Evolutionary conservation across 2,329 filamentous ascomycete genomes (phyloP), one percentile per base, ranked within the genome.

Genomic region (Xylaria sp.): DNA sequence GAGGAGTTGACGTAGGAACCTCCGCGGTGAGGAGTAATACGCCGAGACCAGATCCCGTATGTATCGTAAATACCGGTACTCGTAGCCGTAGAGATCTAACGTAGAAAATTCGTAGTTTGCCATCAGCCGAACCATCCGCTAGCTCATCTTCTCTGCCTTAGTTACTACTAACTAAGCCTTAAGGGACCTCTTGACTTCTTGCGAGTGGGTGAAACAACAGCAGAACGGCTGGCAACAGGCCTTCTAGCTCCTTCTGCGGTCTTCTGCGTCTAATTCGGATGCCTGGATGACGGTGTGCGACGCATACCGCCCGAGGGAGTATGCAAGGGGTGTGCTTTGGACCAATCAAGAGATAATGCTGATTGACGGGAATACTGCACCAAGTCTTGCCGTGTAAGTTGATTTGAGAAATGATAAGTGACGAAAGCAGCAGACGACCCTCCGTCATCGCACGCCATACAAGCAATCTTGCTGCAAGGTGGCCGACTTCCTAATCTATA

Each of bases 341-440:
- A 20, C 52, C 52, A 34, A 37, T 55, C 28, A 32, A 50, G 25
- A 2, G 46, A 50, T 28, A 28, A 28, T 28, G 28, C 5, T 25
- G n/a, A 15, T 34, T 56, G 37, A n/a, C 34, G 1, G 15, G 52
- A 12, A 50, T 56, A 46, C 20, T 34, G 44, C 46, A 46, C 28
- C 37, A n/a, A 48, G 9, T 44, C 55, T n/a, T 59, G 39, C 5
- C 52, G 13, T 15, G 44, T 55, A 63, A 63, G 25, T n/a, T 23
- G 34, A 20, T 15, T 51, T 56, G 23, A 51, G 44, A n/a, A 25
- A 46, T 46, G 41, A 46, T 46, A 18, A 46, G 41, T 46, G 41
- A 28, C 12, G 15, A 44, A 12, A 28, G 20, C 23, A 41, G 32
- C 23, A n/a, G 23, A 51, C 3, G n/a, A 12, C 34, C 18, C 15